Percentiles rank a stretch among this genome's conserved stretches.
These are phyloP conservation scores for Puccinia hordei DNA, from an alignment of 1,284 basidiomycete genomes.

Conservation along the genomic window DNA sequence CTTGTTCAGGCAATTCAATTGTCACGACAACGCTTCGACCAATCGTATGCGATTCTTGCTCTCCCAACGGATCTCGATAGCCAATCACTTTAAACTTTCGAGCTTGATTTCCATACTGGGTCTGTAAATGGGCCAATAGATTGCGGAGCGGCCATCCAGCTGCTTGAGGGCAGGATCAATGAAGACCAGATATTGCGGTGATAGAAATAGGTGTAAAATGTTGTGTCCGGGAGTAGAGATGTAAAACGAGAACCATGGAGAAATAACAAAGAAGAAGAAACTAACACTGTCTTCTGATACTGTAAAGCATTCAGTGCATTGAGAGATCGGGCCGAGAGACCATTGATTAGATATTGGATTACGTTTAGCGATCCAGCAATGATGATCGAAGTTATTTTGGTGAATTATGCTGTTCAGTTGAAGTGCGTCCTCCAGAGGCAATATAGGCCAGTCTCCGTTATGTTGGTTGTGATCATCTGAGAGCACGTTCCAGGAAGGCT, in stretches of 20 bases:
- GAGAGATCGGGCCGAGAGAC: conserved; percentile 1
- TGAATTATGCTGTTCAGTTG: conserved; percentile 1
- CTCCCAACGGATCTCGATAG: conserved; percentile 73
- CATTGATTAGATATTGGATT: neutral
- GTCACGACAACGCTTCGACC: conserved; percentile 52
- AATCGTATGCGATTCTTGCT: conserved; percentile 60
- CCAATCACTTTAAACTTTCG: conserved; percentile 66
- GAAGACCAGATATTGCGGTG: conserved; percentile 72
- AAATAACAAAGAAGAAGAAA: neutral
- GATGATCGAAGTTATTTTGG: neutral
- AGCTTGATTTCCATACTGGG: conserved; percentile 63
- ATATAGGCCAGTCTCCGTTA: conserved; percentile 5
- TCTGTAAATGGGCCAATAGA: conserved; percentile 76
- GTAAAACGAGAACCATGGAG: neutral
- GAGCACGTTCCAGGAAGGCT: conserved; percentile 54
- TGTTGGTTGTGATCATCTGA: neutral
- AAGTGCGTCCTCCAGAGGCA: neutral
- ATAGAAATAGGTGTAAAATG: neutral
- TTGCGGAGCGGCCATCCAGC: conserved; percentile 96
- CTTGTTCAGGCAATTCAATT: conserved; percentile 53
- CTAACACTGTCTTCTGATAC: conserved; percentile 12
- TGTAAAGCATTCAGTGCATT: conserved; percentile 23
- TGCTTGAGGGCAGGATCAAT: conserved; percentile 77
- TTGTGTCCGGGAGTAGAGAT: conserved; percentile 11
- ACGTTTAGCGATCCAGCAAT: conserved; percentile 27